These are phyloP conservation scores for Rhodamnia argentea DNA, from an alignment of 345 rosid species.

Conservation along the genomic window DNA sequence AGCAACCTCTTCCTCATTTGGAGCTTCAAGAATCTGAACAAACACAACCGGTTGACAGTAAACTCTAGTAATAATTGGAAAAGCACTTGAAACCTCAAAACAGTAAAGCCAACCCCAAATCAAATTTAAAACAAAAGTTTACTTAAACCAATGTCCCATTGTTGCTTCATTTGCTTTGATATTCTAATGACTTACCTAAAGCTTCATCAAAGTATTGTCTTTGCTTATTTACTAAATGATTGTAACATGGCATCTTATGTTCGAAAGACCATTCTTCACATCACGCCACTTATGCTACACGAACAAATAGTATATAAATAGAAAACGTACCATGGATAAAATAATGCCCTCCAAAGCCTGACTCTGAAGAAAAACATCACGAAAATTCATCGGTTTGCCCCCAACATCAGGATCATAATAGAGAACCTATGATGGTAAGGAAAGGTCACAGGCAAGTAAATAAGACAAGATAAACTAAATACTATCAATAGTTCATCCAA, in stretches of 20 bases:
- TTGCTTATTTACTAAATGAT: neutral
- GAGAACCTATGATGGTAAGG: constrained; percentile 38
- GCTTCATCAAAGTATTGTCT: neutral
- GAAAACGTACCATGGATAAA: constrained; percentile 58
- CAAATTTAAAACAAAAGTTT: neutral
- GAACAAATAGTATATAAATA: neutral
- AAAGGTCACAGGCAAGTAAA: neutral
- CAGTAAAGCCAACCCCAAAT: neutral
- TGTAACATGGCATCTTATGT: neutral
- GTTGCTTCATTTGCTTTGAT: neutral
- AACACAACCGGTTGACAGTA: constrained; percentile 6
- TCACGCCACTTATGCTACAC: neutral
- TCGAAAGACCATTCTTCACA: neutral
- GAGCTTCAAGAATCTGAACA: constrained; percentile 91
- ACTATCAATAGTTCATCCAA: neutral
- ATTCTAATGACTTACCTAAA: neutral
- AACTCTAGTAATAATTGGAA: neutral
- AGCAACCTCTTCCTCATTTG: constrained; percentile 82
- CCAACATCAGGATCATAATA: constrained; percentile 80
- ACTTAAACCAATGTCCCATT: neutral
- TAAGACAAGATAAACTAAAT: neutral
- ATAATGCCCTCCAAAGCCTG: constrained; percentile 92
- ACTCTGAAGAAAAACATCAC: constrained; percentile 89
- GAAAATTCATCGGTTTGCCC: constrained; percentile 75
- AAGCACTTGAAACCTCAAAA: neutral